These are phyloP conservation scores for Cutaneotrichosporon cyanovorans DNA, from an alignment of 1,284 basidiomycete genomes.

Conservation along the genomic window DNA sequence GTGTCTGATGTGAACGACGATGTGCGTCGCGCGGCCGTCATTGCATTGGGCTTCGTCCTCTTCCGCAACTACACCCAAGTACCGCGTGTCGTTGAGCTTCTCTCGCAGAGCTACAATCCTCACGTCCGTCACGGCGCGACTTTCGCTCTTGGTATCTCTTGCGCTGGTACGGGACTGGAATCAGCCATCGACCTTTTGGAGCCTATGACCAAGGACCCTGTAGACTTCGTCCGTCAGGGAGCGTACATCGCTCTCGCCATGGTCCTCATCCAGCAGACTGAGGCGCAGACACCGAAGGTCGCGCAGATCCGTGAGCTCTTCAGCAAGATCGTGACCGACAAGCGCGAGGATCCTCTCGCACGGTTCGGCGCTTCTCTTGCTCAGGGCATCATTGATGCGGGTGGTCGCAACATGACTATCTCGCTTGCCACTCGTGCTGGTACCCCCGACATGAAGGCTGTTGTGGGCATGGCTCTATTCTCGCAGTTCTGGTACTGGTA, in stretches of 20 bases:
- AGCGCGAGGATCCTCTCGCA: slow-evolving; percentile 95
- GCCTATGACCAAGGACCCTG: slow-evolving; percentile 92
- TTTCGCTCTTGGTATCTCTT: slow-evolving; percentile 81
- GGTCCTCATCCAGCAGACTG: slow-evolving; percentile 91
- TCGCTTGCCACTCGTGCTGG: slow-evolving; percentile 84
- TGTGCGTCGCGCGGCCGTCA: slow-evolving; percentile 88
- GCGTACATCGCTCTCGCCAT: slow-evolving; percentile 89
- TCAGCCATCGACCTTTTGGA: slow-evolving; percentile 91
- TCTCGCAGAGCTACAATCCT: slow-evolving; percentile 97
- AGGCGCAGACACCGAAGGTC: slow-evolving; percentile 73
- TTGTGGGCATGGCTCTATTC: slow-evolving; percentile 92
- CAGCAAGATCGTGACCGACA: slow-evolving; percentile 80
- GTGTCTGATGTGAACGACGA: slow-evolving; percentile 96
- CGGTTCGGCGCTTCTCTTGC: slow-evolving; percentile 90
- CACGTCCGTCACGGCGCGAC: slow-evolving; percentile 94
- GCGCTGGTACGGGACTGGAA: slow-evolving; percentile 91
- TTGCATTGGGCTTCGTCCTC: slow-evolving; percentile 83
- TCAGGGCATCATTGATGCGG: slow-evolving; percentile 92
- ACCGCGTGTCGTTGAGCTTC: slow-evolving; percentile 84
- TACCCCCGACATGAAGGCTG: slow-evolving; percentile 76
- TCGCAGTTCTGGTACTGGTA: slow-evolving; percentile 99
- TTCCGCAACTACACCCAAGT: slow-evolving; percentile 93
- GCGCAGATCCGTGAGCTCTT: slow-evolving; percentile 72
- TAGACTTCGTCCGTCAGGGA: slow-evolving; percentile 96
- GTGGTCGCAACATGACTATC: slow-evolving; percentile 89